Evolutionary conservation across 179 eudicot genomes (phyloP), one percentile per base, ranked within the genome.

Genomic region (Heliamphora pulchella): DNA sequence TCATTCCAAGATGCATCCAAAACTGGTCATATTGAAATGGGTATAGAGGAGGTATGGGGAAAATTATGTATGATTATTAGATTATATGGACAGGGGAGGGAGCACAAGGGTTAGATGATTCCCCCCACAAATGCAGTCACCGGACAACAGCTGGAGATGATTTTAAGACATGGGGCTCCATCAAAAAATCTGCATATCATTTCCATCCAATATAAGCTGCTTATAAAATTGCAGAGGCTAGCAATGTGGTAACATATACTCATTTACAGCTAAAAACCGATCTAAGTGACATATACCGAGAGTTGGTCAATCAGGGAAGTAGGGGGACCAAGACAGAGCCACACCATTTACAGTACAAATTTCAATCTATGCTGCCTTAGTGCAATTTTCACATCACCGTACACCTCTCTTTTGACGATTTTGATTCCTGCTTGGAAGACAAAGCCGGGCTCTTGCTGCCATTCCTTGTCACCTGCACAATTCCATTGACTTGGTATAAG

Each of bases 321-420:
- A 55, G 17, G 14, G 22, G n/a, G 43, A 70, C 41, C 51, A 46
- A 8, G 10, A 71, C 43, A 22, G 13, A 58, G 51, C 50, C 18
- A 46, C 75, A 61, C 1, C 81, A 83, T 87, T 82, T 87, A 85
- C 89, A 89, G 62, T 71, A 80, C 84, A 48, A 74, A 46, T 71
- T 48, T 77, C 76, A 2, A 18, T 69, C 63, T 20, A 62, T 47
- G 41, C 20, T 14, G 3, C 76, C 65, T 57, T 1, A 22, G 5
- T n/a, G 22, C 39, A 17, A 80, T 69, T 39, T 80, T 89, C 85
- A 93, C 97, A 93, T 93, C 13, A 93, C 80, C 64, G 53, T 85
- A 79, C 97, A 93, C 82, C 87, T 88, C 8, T 91, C 96, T 82
- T 92, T 94, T 1, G 94, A 77, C 43, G 85, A 50, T 75, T 94